phyloP scores from a whole-genome alignment of 2,329 filamentous ascomycete species.

The Calonectria leucothoes region DNA sequence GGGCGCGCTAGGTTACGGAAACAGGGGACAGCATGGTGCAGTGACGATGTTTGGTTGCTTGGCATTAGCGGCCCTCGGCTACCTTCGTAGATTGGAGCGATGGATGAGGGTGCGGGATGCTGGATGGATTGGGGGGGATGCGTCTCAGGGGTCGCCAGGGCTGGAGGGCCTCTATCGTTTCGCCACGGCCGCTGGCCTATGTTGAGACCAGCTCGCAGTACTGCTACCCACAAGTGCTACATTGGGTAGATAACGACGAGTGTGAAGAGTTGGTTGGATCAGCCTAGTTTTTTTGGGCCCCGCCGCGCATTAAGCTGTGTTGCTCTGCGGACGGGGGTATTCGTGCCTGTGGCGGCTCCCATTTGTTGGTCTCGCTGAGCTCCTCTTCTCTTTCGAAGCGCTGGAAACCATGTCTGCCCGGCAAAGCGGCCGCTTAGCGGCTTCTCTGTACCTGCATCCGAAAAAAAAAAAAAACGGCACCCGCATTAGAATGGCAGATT shows the following conservation, averaged over 20 bases:
- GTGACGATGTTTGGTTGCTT: constrained; percentile 2
- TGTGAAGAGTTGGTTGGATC: not conserved
- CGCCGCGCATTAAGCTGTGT: constrained; percentile 14
- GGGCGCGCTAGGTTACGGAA: not conserved
- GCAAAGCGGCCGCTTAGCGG: not conserved
- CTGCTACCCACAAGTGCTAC: not conserved
- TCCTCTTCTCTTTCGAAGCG: not conserved
- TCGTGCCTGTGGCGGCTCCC: not conserved
- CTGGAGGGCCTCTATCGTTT: not conserved
- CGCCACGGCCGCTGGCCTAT: not conserved
- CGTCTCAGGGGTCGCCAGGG: constrained; percentile 18
- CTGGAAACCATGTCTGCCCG: not conserved
- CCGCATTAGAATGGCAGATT: constrained; percentile 25
- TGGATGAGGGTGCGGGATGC: constrained; percentile 12
- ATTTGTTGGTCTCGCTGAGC: not conserved
- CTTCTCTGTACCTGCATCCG: constrained; percentile 12
- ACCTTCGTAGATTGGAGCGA: constrained; percentile 5
- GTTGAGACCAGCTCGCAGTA: not conserved
- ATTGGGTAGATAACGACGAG: not conserved
- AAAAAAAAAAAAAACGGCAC: not conserved
- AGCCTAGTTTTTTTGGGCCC: not conserved
- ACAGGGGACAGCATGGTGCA: constrained; percentile 10
- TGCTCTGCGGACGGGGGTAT: not conserved
- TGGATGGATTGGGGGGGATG: constrained; percentile 14
- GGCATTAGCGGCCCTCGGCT: not conserved